These are phyloP conservation scores for Taiwanofungus camphoratus DNA, from an alignment of 1,284 basidiomycete genomes.

Conservation along the genomic window DNA sequence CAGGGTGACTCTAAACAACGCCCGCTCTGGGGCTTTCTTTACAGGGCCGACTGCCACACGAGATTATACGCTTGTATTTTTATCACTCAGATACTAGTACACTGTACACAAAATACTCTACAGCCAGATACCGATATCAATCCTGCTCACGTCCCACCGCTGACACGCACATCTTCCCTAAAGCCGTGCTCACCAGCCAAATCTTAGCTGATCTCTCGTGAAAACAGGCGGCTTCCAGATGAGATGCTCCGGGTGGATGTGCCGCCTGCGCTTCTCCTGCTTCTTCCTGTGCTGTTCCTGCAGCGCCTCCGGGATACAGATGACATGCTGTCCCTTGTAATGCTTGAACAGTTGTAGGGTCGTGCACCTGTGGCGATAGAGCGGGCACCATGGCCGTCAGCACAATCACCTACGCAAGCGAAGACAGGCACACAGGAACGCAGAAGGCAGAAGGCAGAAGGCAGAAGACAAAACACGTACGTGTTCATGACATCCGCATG, in stretches of 20 bases:
- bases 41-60: too few relatives aligned
- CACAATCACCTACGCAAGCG: conserved; percentile 11
- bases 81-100: conserved; percentile 17
- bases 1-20: too few relatives aligned
- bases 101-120: conserved; percentile 18
- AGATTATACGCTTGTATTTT: conserved; percentile 21
- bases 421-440: conserved; percentile 4
- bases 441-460: conserved; percentile 8
- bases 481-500: conserved; percentile 98
- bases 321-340: conserved; percentile 92
- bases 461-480: conserved; percentile 57
- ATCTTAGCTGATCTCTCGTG: conserved; percentile 84
- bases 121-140: conserved; percentile 12
- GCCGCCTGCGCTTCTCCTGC: conserved; percentile 71
- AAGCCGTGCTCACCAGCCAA: conserved; percentile 85
- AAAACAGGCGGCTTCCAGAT: conserved; percentile 95
- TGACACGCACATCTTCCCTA: too few relatives aligned
- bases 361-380: conserved; percentile 60
- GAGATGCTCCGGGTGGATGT: conserved; percentile 79
- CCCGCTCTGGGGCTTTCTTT: too few relatives aligned
- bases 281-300: conserved; percentile 88
- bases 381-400: conserved; percentile 8
- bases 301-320: conserved; percentile 88
- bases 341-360: conserved; percentile 95
- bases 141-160: too few relatives aligned